phyloP scores from a whole-genome alignment of 306 rosid genomes.

The Citrullus amarus region DNA sequence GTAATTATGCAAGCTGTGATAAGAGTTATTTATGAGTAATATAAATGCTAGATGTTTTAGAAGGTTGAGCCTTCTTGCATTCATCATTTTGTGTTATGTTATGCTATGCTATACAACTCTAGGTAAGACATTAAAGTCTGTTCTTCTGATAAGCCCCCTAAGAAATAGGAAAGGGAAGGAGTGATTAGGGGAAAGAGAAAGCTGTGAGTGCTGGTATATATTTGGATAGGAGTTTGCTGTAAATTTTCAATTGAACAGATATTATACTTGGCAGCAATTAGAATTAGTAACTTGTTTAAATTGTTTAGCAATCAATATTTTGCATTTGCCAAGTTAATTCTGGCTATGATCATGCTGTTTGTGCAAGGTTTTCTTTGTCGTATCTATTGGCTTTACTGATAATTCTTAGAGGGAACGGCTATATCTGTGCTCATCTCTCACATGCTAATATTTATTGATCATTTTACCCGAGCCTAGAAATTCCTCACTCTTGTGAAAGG shows the following conservation, averaged over 20 bases:
- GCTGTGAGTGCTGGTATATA: too few species aligned
- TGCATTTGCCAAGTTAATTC: not conserved
- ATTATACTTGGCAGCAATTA: not conserved
- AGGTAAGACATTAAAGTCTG: not conserved
- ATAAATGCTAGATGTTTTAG: conserved; percentile 47
- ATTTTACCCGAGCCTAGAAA: not conserved
- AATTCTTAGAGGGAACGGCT: not conserved
- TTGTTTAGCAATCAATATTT: not conserved
- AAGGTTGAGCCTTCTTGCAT: conserved; percentile 61
- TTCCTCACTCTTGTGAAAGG: conserved; percentile 5
- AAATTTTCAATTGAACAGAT: not conserved
- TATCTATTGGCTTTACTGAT: not conserved
- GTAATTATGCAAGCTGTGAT: not conserved
- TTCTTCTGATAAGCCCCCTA: not conserved
- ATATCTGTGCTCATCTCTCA: not conserved
- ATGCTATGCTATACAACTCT: too few species aligned
- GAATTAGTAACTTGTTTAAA: not conserved
- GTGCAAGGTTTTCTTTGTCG: not conserved
- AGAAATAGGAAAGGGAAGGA: not conserved
- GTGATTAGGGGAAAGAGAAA: not conserved
- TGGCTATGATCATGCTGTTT: not conserved
- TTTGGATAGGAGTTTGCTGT: not conserved
- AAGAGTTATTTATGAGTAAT: not conserved
- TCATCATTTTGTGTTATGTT: conserved; percentile 72
- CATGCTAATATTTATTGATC: not conserved